Base-by-base conservation (phyloP, 2,329 filamentous ascomycete genomes). In the Helicocarpus griseus region DNA sequence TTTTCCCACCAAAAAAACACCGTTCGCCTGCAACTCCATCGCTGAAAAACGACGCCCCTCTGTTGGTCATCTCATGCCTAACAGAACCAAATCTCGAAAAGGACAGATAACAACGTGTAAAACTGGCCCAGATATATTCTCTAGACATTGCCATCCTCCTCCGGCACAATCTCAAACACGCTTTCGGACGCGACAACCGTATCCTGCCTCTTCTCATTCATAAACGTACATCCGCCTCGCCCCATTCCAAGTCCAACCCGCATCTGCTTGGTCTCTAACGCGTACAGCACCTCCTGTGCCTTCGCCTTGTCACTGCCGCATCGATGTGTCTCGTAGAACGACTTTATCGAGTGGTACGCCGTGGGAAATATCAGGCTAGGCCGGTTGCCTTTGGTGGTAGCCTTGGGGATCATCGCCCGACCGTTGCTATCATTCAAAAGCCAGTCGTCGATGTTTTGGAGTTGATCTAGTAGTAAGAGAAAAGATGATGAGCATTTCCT, bases 201-300 rank as follows among this genome's bases (percentile, higher is more conserved):
- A 52, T 63, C 60, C 52, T 74, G 70, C 28, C 78, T 70, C 55
- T 74, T 72, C 19, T 73, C 70, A 29, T 74, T 82, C 3, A 74
- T 78, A 5, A 82, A 63, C 21, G 70, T 73, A 38, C 73, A 73
- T 4, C 79, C 79, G 38, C 72, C 74, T 41, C 71, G 68, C 51
- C 79, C 78, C 58, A 82, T 68, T 0, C 73, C 76, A 3, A 75
- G 69, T 2, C 79, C 80, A 55, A 79, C 66, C 21, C 69, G 67
- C 46, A 67, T 67, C 60, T 80, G 81, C 54, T 73, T 73, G 40
- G 69, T 67, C 31, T 73, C 66, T 31, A 80, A 65, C 7, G 73
- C 71, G 49, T 67, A 64, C 14, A 74, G 58, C 2, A 73, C 66
- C 44, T 74, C 69, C 38, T 64, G 58, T 3, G 75, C 75, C 49